Conservation (phyloP, 2,329 filamentous ascomycete species). For the Stemphylium beticola region DNA sequence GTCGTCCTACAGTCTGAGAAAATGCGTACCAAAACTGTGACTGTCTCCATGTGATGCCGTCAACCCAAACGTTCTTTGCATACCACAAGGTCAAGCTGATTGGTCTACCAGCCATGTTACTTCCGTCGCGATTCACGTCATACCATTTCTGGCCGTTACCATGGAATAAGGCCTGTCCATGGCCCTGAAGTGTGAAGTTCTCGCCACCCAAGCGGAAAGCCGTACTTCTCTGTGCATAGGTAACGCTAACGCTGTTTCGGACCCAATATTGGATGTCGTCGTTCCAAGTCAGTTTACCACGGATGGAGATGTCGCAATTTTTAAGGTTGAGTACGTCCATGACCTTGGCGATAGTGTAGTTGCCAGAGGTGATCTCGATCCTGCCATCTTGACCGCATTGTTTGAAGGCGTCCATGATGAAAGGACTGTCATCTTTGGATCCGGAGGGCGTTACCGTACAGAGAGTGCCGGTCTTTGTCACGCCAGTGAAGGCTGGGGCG, state of each 20-base stretch:
- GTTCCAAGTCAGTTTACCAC: constrained; percentile 35
- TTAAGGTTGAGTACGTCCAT: constrained; percentile 34
- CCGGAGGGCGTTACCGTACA: constrained; percentile 29
- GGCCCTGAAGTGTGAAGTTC: constrained; percentile 31
- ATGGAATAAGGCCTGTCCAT: constrained; percentile 34
- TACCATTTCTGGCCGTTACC: constrained; percentile 42
- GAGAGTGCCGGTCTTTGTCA: too few relatives aligned
- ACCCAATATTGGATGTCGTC: constrained; percentile 38
- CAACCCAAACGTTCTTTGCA: constrained; percentile 54
- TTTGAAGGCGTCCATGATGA: constrained; percentile 38
- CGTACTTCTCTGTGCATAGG: constrained; percentile 30
- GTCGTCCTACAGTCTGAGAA: too few relatives aligned
- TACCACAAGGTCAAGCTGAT: constrained; percentile 56
- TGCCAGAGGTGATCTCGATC: constrained; percentile 30
- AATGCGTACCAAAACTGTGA: constrained; percentile 56
- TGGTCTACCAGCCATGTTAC: constrained; percentile 54
- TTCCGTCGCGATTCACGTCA: constrained; percentile 51
- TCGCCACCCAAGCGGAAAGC: constrained; percentile 34
- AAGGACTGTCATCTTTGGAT: constrained; percentile 28
- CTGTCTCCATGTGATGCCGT: constrained; percentile 53
- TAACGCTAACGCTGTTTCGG: constrained; percentile 28
- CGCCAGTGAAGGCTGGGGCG: too few relatives aligned
- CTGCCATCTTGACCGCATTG: constrained; percentile 36
- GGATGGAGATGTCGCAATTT: constrained; percentile 37
- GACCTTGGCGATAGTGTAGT: constrained; percentile 37